Base-by-base conservation (phyloP, 2,329 filamentous ascomycete genomes). In the Volutella citrinella region DNA sequence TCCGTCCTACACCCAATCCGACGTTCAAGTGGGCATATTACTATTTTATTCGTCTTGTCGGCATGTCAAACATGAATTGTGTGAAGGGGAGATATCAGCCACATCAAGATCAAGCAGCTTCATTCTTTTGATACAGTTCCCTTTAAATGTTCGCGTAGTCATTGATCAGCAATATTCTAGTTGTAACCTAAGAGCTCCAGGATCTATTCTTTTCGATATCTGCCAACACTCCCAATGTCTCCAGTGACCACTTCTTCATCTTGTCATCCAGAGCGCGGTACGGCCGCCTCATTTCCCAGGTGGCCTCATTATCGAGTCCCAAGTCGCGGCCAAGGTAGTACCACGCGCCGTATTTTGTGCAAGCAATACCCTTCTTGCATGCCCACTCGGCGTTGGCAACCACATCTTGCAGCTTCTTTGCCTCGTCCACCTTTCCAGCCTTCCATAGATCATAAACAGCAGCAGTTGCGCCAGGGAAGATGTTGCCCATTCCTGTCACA, bases 321-420 rank as follows among this genome's bases (percentile, higher is more conserved):
- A 68, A 44, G 1, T 48, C 43, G 9, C 48, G 54, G 0, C 68
- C 69, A 0, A 68, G 42, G 40, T 64, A 70, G 39, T 63, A 53
- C 48, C 63, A 66, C 0, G 65, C 61, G 6, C 63, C 69, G 33
- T 64, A 73, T 43, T 72, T 73, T 0, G 69, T 72, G 7, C 59
- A 51, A 1, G 65, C 59, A 16, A 73, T 61, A 0, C 65, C 61
- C 50, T 72, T 70, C 48, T 72, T 72, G 42, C 69, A 73, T 1
- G 69, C 68, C 60, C 66, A 69, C 40, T 73, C 69, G 1, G 68
- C 68, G 29, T 67, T 62, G 3, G 69, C 66, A 0, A 72, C 63
- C 4, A 62, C 40, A 4, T 60, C 60, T 29, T 72, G 69, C 18
- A 71, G 45, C 17, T 46, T 51, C 14, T 47, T 52, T 2, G 66